Evolutionary conservation across 2,329 filamentous ascomycete species (phyloP).

Genomic region (Epichloe baconii): DNA sequence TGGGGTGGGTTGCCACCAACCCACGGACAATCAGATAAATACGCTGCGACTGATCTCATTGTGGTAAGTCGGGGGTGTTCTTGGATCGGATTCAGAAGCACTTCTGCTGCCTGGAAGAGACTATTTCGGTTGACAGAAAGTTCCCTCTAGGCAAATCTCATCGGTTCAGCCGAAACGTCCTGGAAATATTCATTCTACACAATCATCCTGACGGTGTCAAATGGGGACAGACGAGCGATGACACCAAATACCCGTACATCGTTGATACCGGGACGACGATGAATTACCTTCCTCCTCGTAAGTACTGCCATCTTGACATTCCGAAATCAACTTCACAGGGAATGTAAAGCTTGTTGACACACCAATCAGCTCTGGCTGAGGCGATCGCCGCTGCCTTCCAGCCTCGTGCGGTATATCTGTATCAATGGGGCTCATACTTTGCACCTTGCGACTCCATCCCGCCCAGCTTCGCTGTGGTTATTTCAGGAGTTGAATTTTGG

Average conservation of each 20-base stretch:
- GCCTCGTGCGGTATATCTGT: constrained; percentile 33
- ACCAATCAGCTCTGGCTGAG: constrained; percentile 30
- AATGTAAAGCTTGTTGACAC: not conserved
- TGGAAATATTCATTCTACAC: constrained; percentile 40
- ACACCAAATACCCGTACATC: constrained; percentile 33
- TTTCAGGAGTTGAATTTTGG: constrained; percentile 30
- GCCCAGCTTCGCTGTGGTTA: constrained; percentile 31
- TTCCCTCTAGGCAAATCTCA: constrained; percentile 29
- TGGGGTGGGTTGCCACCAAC: constrained; percentile 34
- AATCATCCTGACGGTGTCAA: constrained; percentile 34
- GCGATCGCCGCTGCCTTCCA: constrained; percentile 33
- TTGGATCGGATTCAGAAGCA: not conserved
- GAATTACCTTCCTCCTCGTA: constrained; percentile 35
- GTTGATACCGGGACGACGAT: constrained; percentile 40
- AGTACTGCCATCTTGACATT: constrained; percentile 10
- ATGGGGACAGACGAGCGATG: constrained; percentile 29
- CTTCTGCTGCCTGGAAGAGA: not conserved
- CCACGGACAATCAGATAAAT: constrained; percentile 15
- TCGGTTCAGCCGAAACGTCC: constrained; percentile 22
- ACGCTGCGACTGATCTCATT: constrained; percentile 28
- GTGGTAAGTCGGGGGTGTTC: constrained; percentile 23
- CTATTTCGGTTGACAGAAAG: not conserved
- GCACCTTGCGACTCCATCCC: constrained; percentile 33
- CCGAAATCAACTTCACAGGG: not conserved
- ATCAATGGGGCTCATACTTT: constrained; percentile 35